Evolutionary conservation across 2,329 filamentous ascomycete species (phyloP), one percentile per base, ranked within the genome.

Genomic region (Fusarium denticulatum): DNA sequence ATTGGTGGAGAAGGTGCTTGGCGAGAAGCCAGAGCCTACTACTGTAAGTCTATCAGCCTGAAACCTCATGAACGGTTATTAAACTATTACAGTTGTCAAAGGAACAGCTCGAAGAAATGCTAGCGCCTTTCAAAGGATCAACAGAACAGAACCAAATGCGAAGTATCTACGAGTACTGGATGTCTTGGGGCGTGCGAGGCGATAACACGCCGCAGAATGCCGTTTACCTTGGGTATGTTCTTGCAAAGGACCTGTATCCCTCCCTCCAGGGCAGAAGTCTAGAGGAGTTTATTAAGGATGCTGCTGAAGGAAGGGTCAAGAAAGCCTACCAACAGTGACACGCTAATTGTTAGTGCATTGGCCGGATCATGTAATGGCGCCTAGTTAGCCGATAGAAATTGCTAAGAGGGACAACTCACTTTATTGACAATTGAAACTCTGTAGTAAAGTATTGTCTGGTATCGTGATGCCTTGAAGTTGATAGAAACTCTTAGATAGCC

Each of bases 171-270:
- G 65, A 67, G 8, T 67, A 67, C 24, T 67, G 65, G 63, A 42
- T 47, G 39, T 61, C 63, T 13, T 67, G 63, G 63, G 63, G 65
- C 12, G 24, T 67, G 20, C 63, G 65, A 7, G 63, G 65, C 24
- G 65, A 67, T 10, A 67, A 67, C 12, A 67, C 63, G 7, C 34
- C 63, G 0, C 46, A 53, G 18, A 67, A 67, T 5, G 63, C 65
- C 3, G 30, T 28, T 7, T 67, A 67, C 16, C 55, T 67, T 34
- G 65, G 63, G 11, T 67, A 67, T 39, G 12, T 61, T 12, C 46
- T 67, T 26, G 63, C 40, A 8, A 67, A 60, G 18, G 63, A 67
- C n/a, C 6, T 67, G 30, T 67, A 61, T 30, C 65, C 65, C 2
- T 30, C 34, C 12, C 46, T 67, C 6, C 47, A 37, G 7, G 63